Percentiles rank a stretch among this genome's conserved stretches.
Conservation (phyloP, 257 asterid species). For the Catharanthus roseus region DNA sequence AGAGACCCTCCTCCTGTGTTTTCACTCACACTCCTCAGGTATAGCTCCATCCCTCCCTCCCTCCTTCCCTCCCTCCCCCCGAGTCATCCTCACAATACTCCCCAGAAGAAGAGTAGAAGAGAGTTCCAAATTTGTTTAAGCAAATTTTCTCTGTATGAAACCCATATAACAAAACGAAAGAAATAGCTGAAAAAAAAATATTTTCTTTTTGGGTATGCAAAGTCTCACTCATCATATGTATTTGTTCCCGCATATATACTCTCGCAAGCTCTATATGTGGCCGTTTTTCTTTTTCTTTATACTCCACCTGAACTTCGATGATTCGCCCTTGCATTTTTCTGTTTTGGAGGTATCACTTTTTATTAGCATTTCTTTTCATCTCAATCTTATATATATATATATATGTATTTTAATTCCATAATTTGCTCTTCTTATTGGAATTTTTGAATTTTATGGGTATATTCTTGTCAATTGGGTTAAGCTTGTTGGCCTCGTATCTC, state of each 20-base stretch:
- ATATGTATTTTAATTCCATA: background rate
- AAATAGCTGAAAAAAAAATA: constrained; percentile 11
- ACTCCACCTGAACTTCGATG: constrained; percentile 20
- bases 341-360: constrained; percentile 15
- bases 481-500: background rate
- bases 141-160: constrained; percentile 6
- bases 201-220: constrained; percentile 30
- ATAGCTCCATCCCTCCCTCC: constrained; percentile 11
- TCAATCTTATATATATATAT: background rate
- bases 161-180: constrained; percentile 11
- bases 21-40: constrained; percentile 17
- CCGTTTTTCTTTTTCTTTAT: constrained; percentile 23
- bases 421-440: background rate
- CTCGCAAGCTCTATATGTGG: constrained; percentile 21
- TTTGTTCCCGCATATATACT: constrained; percentile 26
- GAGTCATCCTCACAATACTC: no score
- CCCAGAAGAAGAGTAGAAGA: background rate
- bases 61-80: background rate
- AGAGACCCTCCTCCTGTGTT: background rate
- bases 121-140: constrained; percentile 2
- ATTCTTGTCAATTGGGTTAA: background rate
- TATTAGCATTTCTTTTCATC: background rate
- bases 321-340: constrained; percentile 19
- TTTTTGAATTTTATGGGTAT: background rate
- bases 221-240: constrained; percentile 38